phyloP scores from a whole-genome alignment of 1,284 basidiomycete genomes.

The Trametes pubescens region DNA sequence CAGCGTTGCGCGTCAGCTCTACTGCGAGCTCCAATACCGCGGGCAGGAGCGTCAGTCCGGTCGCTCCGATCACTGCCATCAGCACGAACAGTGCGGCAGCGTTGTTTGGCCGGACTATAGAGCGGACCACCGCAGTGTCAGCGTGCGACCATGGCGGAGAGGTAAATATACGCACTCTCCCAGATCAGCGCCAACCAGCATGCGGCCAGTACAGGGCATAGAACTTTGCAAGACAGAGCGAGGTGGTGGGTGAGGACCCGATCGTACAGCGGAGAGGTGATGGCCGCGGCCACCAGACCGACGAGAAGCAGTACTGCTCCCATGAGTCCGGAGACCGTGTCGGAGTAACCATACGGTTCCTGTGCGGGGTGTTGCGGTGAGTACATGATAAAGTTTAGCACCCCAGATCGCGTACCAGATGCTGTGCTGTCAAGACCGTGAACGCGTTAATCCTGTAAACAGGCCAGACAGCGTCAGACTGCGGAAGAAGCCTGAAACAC shows the following conservation, averaged over 20 bases:
- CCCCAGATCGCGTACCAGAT: slow-evolving; percentile 57
- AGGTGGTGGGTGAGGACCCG: slow-evolving; percentile 77
- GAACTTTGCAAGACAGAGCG: slow-evolving; percentile 62
- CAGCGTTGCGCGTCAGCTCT: slow-evolving; percentile 80
- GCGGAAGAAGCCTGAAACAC: background rate
- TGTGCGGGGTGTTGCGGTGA: slow-evolving; percentile 39
- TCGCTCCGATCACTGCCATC: slow-evolving; percentile 70
- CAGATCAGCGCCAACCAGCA: slow-evolving; percentile 80
- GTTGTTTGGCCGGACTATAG: slow-evolving; percentile 66
- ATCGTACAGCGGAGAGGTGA: slow-evolving; percentile 79
- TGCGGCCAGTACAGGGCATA: slow-evolving; percentile 66
- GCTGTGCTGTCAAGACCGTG: slow-evolving; percentile 69
- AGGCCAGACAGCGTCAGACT: background rate
- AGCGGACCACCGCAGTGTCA: slow-evolving; percentile 2
- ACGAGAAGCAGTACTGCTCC: slow-evolving; percentile 72
- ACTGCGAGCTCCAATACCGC: slow-evolving; percentile 77
- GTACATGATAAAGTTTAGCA: background rate
- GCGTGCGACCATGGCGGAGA: slow-evolving; percentile 9
- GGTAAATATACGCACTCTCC: slow-evolving; percentile 61
- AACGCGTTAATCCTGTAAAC: slow-evolving; percentile 53
- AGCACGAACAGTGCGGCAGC: slow-evolving; percentile 66
- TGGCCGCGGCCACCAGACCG: slow-evolving; percentile 70
- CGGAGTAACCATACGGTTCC: slow-evolving; percentile 78
- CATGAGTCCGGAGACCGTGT: slow-evolving; percentile 69
- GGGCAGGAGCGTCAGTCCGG: slow-evolving; percentile 73